Conservation (phyloP, 805 yeast genomes). For the Kodamaea hsintzibuensis region DNA sequence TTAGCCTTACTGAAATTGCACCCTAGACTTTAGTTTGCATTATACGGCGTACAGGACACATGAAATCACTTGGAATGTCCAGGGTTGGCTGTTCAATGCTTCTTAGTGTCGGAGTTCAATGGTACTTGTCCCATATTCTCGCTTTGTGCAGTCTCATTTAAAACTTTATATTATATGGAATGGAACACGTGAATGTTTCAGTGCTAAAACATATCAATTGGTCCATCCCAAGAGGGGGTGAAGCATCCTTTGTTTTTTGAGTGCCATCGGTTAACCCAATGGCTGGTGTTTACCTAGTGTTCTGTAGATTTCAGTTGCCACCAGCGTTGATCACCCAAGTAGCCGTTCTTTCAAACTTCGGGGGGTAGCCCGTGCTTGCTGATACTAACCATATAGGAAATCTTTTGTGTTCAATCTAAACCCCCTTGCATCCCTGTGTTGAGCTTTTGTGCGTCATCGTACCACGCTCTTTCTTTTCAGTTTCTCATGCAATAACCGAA, state of each 20-base stretch:
- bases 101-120: background rate
- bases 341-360: background rate
- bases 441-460: background rate
- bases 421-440: constrained; percentile 3
- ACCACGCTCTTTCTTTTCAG: background rate
- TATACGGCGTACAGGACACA: background rate
- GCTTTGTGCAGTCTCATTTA: background rate
- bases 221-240: background rate
- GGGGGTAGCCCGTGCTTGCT: background rate
- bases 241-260: no score
- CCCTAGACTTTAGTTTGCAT: background rate
- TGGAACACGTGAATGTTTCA: background rate
- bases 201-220: background rate
- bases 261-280: no score
- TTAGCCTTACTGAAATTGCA: background rate
- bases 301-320: background rate
- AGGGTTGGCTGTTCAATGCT: background rate
- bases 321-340: background rate
- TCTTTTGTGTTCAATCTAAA: background rate
- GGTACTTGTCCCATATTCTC: background rate
- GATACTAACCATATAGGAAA: background rate
- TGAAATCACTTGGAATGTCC: background rate
- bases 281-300: no score
- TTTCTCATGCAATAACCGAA: background rate
- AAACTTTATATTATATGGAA: background rate